Percentiles rank a stretch among this genome's conserved stretches.
phyloP scores from a whole-genome alignment of 2,329 filamentous ascomycete species.

The Mariannaea sp. region DNA sequence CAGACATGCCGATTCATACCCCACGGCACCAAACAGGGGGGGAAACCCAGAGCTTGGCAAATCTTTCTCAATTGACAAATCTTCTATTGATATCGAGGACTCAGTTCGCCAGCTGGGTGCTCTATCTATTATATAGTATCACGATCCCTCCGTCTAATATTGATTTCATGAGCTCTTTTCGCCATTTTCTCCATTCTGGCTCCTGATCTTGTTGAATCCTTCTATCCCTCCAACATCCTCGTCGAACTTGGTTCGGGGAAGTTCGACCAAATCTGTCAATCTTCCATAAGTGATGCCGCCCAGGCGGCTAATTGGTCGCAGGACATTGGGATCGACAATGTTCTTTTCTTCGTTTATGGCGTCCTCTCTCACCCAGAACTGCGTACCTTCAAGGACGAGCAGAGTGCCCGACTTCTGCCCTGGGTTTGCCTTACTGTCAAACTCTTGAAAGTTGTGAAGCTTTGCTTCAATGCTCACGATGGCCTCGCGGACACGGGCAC shows the following conservation, averaged over 20 bases:
- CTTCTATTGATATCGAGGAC: too few species aligned
- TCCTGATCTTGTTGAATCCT: conserved; percentile 58
- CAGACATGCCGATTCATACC: too few species aligned
- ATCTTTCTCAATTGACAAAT: too few species aligned
- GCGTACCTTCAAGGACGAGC: conserved; percentile 78
- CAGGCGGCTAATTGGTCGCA: conserved; percentile 76
- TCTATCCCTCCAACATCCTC: conserved; percentile 58
- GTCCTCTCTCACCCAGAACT: conserved; percentile 90
- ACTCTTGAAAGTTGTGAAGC: conserved; percentile 75
- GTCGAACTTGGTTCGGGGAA: conserved; percentile 65
- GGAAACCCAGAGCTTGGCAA: too few species aligned
- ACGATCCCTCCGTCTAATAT: too few species aligned
- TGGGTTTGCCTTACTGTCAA: conserved; percentile 70
- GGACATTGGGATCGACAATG: conserved; percentile 73
- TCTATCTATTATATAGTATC: too few species aligned
- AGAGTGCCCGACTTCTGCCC: conserved; percentile 78
- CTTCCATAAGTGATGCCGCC: conserved; percentile 87
- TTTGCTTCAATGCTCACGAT: conserved; percentile 83
- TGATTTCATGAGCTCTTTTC: background rate
- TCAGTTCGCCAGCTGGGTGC: too few species aligned
- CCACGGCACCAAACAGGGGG: too few species aligned
- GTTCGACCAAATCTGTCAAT: conserved; percentile 70
- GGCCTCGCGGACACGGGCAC: conserved; percentile 78
- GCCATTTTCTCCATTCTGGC: conserved; percentile 15
- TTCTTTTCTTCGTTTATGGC: conserved; percentile 79